A percentile compares a stretch with the other conserved stretches of the same genome.
Conservation (phyloP, 306 rosid genomes). For the Fagus sylvatica region DNA sequence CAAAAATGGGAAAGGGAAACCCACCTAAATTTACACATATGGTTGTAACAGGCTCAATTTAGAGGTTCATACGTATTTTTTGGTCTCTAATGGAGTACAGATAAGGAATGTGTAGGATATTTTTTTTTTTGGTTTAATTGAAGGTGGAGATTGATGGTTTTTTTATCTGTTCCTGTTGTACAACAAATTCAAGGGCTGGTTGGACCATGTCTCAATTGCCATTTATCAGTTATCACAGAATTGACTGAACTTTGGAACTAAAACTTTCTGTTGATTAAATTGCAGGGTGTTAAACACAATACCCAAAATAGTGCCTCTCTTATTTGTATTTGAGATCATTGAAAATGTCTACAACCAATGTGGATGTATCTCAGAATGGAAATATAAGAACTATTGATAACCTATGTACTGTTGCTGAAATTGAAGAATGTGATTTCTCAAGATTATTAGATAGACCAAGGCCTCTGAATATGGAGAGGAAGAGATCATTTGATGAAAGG, state of each 20-base stretch:
- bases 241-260: background rate
- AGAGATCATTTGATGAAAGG: constrained; percentile 74
- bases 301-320: constrained; percentile 11
- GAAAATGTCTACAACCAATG: constrained; percentile 33
- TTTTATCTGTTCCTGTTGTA: background rate
- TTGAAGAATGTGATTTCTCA: constrained; percentile 54
- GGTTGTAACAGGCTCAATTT: background rate
- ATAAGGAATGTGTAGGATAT: background rate
- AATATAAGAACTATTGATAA: constrained; percentile 32
- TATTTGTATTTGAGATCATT: constrained; percentile 9
- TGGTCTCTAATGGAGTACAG: background rate
- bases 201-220: constrained; percentile 1
- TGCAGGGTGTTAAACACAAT: constrained; percentile 46
- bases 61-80: background rate
- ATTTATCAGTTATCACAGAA: background rate
- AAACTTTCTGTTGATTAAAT: constrained; percentile 2
- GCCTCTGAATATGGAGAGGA: constrained; percentile 64
- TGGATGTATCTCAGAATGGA: constrained; percentile 48
- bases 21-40: background rate
- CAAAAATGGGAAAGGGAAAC: background rate
- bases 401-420: constrained; percentile 30
- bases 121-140: background rate
- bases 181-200: background rate
- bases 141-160: background rate
- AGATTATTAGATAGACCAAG: constrained; percentile 65